Evolutionary conservation across 805 yeast genomes (phyloP).

Genomic region (Millerozyma miso): DNA sequence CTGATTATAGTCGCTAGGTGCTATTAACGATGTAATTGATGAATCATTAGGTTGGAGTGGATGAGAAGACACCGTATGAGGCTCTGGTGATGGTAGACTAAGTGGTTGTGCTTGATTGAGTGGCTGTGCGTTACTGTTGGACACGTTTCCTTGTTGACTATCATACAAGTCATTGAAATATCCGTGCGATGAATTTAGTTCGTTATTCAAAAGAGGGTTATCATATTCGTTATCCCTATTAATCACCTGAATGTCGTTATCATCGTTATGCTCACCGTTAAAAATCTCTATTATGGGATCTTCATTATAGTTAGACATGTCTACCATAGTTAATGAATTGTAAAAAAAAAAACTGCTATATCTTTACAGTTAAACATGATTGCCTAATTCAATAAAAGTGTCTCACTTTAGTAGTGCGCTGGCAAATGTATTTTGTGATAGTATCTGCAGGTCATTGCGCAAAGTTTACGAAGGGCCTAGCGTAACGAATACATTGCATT

Average conservation of each 20-base stretch:
- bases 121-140: neutral
- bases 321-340: conserved; percentile 3
- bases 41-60: neutral
- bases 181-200: conserved; percentile 6
- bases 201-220: conserved; percentile 4
- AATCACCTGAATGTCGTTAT: conserved; percentile 21
- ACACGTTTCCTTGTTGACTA: conserved; percentile 1
- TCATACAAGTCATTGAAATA: conserved; percentile 6
- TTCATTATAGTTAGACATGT: conserved; percentile 6
- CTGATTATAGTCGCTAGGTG: conserved; percentile 5
- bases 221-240: conserved; percentile 14
- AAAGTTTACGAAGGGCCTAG: too few relatives aligned
- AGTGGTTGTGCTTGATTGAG: neutral
- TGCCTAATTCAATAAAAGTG: neutral
- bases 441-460: too few relatives aligned
- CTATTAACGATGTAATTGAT: conserved; percentile 1
- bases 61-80: neutral
- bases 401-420: neutral
- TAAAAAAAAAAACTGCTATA: too few relatives aligned
- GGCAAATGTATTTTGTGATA: too few relatives aligned
- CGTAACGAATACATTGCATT: too few relatives aligned
- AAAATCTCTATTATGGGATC: conserved; percentile 11
- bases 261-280: conserved; percentile 7
- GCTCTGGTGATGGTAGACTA: neutral
- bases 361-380: neutral